These are phyloP conservation scores for Salix udensis DNA, from an alignment of 345 rosid genomes.

Conservation along the genomic window DNA sequence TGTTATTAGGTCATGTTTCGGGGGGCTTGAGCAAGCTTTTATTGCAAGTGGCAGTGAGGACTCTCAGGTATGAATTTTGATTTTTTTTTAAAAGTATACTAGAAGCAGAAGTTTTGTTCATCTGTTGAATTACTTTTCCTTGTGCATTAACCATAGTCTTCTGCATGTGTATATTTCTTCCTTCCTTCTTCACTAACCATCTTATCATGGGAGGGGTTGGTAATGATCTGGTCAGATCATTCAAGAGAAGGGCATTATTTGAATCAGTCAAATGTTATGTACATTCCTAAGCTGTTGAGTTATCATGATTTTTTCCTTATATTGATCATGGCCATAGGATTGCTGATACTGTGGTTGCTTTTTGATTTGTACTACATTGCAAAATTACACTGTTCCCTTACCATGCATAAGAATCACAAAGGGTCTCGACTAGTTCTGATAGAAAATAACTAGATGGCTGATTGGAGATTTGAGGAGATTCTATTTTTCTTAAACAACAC, in stretches of 20 bases:
- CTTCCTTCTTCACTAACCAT: background rate
- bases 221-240: background rate
- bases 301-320: background rate
- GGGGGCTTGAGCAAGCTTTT: conserved; percentile 58
- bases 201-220: background rate
- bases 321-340: background rate
- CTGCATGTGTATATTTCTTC: background rate
- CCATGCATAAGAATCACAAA: background rate
- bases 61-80: conserved; percentile 46
- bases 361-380: background rate
- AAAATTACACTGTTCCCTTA: background rate
- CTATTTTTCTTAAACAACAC: too few species aligned
- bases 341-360: background rate
- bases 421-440: background rate
- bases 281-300: background rate
- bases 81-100: background rate
- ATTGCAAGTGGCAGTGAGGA: conserved; percentile 78
- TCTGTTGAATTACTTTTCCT: background rate
- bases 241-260: background rate
- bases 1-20: conserved; percentile 69
- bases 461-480: too few species aligned
- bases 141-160: background rate
- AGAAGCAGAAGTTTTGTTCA: background rate
- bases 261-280: background rate
- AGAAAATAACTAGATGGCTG: too few species aligned